Base-by-base conservation (phyloP, 2,329 filamentous ascomycete species). In the Apiospora malaysiana region DNA sequence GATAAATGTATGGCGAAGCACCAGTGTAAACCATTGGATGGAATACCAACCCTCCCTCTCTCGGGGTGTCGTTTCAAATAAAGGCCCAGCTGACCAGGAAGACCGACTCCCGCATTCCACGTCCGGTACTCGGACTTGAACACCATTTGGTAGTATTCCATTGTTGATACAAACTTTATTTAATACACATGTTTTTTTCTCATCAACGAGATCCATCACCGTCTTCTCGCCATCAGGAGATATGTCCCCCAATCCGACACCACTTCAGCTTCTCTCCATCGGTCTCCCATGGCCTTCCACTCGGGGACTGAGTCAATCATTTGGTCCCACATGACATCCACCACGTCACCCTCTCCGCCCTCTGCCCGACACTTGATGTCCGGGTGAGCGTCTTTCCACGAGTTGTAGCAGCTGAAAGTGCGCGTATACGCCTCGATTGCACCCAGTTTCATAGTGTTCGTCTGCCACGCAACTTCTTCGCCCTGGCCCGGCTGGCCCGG, bases 161-260 rank as follows among this genome's bases (percentile, higher is more conserved):
- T 56, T 16, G 49, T 37, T 37, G 7, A n/a, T 59, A 37, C 56
- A 56, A 56, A 25, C 21, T 63, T 18, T 63, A n/a, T 6, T 4
- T 56, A 27, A 32, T 63, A 37, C 51, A 59, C 16, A 12, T n/a
- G 10, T 40, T 63, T 8, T n/a, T 40, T 63, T 8, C 14, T 21
- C 43, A 27, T 46, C 18, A 9, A n/a, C 7, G 14, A 68, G 63
- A 14, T 32, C 66, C 70, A 51, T 77, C 72, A 81, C 68, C 77
- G 80, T 74, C 82, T 84, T 78, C 85, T 85, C 21, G 88, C 88
- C 82, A 91, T 81, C 59, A 92, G 76, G 67, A 92, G 81, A 49
- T 85, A 87, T 71, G 86, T 90, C 0, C 89, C 90, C 89, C 90
- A 91, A 74, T 91, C 88, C 68, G 85, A 84, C 71, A 88, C 85